Evolutionary conservation across 78 protist genomes (phyloP).

Genomic region (Chrysochromulina parva): DNA sequence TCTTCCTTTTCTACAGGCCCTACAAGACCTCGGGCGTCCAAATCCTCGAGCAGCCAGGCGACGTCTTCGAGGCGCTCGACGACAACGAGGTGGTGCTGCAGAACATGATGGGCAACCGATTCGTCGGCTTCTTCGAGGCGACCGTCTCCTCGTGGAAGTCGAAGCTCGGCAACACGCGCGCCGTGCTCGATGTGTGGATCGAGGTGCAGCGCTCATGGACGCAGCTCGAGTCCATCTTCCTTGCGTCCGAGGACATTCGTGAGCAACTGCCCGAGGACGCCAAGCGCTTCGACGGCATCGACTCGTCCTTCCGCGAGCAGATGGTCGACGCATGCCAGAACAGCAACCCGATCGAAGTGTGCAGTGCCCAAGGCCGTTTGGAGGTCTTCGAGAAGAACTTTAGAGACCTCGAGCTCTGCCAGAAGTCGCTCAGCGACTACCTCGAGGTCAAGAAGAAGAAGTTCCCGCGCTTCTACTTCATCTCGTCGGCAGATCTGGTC

Average conservation of each 20-base stretch:
- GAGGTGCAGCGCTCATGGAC: conserved; percentile 86
- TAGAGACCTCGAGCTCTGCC: conserved; percentile 65
- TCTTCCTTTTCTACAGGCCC: conserved; percentile 19
- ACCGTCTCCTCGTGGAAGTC: not conserved
- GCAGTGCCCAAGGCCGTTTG: not conserved
- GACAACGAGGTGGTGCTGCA: conserved; percentile 65
- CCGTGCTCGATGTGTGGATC: conserved; percentile 66
- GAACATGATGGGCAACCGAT: conserved; percentile 56
- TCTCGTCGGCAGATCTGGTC: conserved; percentile 74
- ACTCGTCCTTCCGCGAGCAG: conserved; percentile 60
- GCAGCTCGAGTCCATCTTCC: conserved; percentile 79
- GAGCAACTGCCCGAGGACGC: conserved; percentile 88
- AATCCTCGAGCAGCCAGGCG: conserved; percentile 45
- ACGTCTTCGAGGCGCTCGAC: conserved; percentile 52
- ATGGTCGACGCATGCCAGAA: conserved; percentile 45
- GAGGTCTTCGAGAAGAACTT: conserved; percentile 26
- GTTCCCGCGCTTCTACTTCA: conserved; percentile 93
- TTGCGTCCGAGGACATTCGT: conserved; percentile 85
- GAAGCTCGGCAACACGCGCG: conserved; percentile 62
- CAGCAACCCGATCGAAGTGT: conserved; percentile 47
- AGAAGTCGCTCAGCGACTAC: conserved; percentile 79
- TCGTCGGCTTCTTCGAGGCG: conserved; percentile 46
- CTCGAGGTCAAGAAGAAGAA: conserved; percentile 83
- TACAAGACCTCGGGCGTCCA: conserved; percentile 53
- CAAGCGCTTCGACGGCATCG: conserved; percentile 77